Base-by-base conservation (phyloP, 495 filamentous ascomycete species). In the Immersiella caudata region DNA sequence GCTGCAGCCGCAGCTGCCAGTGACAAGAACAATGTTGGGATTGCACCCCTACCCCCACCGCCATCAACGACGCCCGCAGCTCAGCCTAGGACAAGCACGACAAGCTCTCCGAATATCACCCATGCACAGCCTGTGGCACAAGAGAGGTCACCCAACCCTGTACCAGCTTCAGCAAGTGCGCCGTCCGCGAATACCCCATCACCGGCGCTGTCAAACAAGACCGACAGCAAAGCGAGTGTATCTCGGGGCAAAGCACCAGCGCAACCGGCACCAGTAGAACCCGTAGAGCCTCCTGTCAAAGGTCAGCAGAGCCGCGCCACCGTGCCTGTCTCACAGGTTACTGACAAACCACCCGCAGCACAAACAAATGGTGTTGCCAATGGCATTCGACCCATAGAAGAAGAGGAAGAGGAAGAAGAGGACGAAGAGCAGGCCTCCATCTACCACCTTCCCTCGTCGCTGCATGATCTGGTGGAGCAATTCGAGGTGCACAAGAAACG, bases 11-110 rank as follows among this genome's bases (percentile, higher is more conserved):
- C 95, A 0, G 96, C 96, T 11, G 93, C 95, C 57, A 95, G 89
- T 76, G 93, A 97, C 75, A 96, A 94, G 73, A 93, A 96, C 79
- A 94, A 93, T 52, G 90, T 97, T 11, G 94, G 94, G n/a, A 97
- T 97, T 70, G 88, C 93, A 27, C 94, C 94, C 20, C 82, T 97
- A 65, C 94, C 94, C 25, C 93, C 94, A 55, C 94, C 94, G 73
- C 93, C 92, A n/a, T 79, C 83, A 29, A 71, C 79, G 24, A 74
- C 79, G 52, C 52, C 86, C 21, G 74, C 80, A 18, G 71, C 72
- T 1, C 74, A 78, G 24, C 66, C 68, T 21, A 79, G 71, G 61
- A 74, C 80, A n/a, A 83, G 80, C 63, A 77, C 80, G 5, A 71
- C 80, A 16, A 83, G 74, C 65, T 83, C 81, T 9, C 82, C 82